A percentile compares a stretch with the other conserved stretches of the same genome.
phyloP scores from a whole-genome alignment of 495 filamentous ascomycete genomes.

The Copromyces sp. region DNA sequence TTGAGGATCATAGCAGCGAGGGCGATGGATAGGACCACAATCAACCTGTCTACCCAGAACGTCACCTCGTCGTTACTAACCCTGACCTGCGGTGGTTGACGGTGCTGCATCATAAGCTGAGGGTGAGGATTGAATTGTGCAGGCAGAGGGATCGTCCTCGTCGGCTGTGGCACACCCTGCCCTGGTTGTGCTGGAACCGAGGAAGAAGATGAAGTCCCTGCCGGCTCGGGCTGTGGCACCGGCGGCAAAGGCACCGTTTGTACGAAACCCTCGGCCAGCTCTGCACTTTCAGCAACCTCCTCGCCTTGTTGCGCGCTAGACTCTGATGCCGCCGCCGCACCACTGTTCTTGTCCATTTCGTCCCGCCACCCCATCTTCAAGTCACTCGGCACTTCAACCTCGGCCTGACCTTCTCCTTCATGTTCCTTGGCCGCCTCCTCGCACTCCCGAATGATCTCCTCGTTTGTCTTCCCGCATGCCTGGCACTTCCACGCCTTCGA shows the following conservation, averaged over 20 bases:
- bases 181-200: conserved; percentile 8
- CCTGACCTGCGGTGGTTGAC: conserved; percentile 21
- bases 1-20: conserved; percentile 45
- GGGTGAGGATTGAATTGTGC: neutral
- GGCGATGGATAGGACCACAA: conserved; percentile 40
- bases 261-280: conserved; percentile 41
- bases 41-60: conserved; percentile 51
- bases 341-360: conserved; percentile 32
- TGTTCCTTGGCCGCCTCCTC: conserved; percentile 46
- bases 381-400: conserved; percentile 45
- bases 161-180: conserved; percentile 25
- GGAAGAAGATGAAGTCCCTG: neutral
- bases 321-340: neutral
- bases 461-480: conserved; percentile 57
- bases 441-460: conserved; percentile 58
- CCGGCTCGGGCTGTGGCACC: conserved; percentile 2
- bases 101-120: conserved; percentile 5
- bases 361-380: conserved; percentile 49
- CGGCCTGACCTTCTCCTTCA: conserved; percentile 23
- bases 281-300: conserved; percentile 28
- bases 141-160: conserved; percentile 26
- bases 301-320: neutral
- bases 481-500: conserved; percentile 42
- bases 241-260: conserved; percentile 24
- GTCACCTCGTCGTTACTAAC: conserved; percentile 25